Percentiles rank a stretch among this genome's conserved stretches.
Conservation (phyloP, 2,329 filamentous ascomycete genomes). For the Cryphonectria radicalis region DNA sequence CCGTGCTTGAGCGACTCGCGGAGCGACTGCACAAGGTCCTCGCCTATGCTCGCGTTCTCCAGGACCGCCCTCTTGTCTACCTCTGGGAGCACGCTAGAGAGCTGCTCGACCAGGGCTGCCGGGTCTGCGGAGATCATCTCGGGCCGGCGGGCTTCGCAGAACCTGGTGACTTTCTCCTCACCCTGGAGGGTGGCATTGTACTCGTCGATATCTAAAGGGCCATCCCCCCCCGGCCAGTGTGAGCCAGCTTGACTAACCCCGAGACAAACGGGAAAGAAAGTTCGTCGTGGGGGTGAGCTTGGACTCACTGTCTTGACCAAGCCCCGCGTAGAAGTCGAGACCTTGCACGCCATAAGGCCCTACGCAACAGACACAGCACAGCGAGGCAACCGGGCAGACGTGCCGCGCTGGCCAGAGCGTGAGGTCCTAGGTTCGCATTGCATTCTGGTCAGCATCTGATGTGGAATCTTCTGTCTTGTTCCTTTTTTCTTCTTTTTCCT, state of each 20-base stretch:
- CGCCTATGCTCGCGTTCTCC: conserved; percentile 13
- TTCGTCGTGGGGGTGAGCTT: too few species aligned
- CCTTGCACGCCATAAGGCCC: conserved; percentile 17
- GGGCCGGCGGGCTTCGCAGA: conserved; percentile 13
- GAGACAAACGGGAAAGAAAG: neutral
- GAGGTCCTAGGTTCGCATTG: conserved; percentile 11
- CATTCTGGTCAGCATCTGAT: neutral
- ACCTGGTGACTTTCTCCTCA: conserved; percentile 15
- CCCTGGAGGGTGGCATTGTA: conserved; percentile 16
- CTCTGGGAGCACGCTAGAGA: conserved; percentile 22
- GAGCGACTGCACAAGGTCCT: conserved; percentile 12
- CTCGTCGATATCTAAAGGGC: conserved; percentile 19
- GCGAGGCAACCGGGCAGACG: conserved; percentile 24
- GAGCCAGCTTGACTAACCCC: neutral
- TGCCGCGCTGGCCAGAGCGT: conserved; percentile 25
- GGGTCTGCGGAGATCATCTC: conserved; percentile 15
- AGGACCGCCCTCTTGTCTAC: conserved; percentile 22
- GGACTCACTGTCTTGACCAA: conserved; percentile 22
- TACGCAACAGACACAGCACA: conserved; percentile 14
- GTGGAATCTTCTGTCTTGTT: too few species aligned
- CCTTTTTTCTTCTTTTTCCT: too few species aligned
- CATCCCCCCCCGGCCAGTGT: too few species aligned
- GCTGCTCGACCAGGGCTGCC: conserved; percentile 11
- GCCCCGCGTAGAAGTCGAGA: conserved; percentile 22
- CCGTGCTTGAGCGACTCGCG: conserved; percentile 30